Evolutionary conservation across 768 basidiomycete genomes (phyloP), one percentile per base, ranked within the genome.

Genomic region (Tubosaeta brunneosetosa): DNA sequence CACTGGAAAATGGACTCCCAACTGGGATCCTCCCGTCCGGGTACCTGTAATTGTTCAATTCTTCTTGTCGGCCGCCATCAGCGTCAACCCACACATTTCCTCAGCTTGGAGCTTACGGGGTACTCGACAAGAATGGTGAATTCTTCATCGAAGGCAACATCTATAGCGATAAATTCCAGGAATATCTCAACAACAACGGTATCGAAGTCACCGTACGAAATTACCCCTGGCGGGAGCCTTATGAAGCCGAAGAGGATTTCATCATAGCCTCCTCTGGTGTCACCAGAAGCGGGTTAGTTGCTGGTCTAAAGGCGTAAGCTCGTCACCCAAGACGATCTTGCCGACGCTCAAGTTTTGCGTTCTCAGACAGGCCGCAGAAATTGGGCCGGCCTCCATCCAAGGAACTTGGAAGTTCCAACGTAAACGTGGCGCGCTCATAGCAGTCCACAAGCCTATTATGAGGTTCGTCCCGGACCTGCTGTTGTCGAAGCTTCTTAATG

Each of bases 41-140:
- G 55, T 69, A 13, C 4, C n/a, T 14, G 56, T 61, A 58, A 53
- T 54, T 57, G 25, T 29, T 37, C 22, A 19, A 46, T 22, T 25
- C 2, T 8, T 42, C 19, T 33, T 41, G 44, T 47, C 52, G 37
- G 9, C 25, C 27, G 3, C 6, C 37, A 34, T 37, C 47, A 32
- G 40, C 22, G 2, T 26, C 26, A 31, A 50, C 17, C 22, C 22
- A 22, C 22, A 22, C 22, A 22, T 34, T 11, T 36, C 19, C 16
- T 10, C 16, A 67, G 68, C 66, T 67, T 3, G 69, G 66, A 17
- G 63, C 61, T 52, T 71, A 71, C 48, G 66, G 69, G 19, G 58
- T 43, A 8, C 50, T 70, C 49, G 41, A 65, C 41, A 22, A 14
- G n/a, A 51, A 44, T 14, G 55, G 56, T 37, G 41, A 57, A 27